Conservation (phyloP, 768 basidiomycete species). For the Cubamyces lactineus region DNA sequence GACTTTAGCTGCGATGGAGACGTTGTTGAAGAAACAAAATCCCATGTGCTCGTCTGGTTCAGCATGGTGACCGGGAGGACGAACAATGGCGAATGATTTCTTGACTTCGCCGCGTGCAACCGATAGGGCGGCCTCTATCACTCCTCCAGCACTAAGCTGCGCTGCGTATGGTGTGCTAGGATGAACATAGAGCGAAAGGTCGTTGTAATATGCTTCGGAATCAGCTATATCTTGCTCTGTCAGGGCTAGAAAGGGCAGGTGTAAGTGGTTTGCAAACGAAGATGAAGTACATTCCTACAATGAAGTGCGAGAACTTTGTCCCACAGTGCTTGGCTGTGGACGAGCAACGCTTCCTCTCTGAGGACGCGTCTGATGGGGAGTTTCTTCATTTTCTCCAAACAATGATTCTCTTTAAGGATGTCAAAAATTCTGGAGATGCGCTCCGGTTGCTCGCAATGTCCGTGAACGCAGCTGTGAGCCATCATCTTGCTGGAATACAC, state of each 20-base stretch:
- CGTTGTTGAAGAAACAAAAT: conserved; percentile 99
- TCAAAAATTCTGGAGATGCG: conserved; percentile 81
- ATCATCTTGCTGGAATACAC: conserved; percentile 90
- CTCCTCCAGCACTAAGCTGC: conserved; percentile 89
- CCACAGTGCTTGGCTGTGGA: conserved; percentile 93
- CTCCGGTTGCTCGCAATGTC: conserved; percentile 77
- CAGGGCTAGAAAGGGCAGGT: conserved; percentile 54
- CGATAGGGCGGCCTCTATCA: conserved; percentile 85
- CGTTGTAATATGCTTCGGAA: conserved; percentile 84
- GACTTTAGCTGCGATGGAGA: conserved; percentile 87
- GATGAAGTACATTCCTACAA: conserved; percentile 51
- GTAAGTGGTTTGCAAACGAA: conserved; percentile 5
- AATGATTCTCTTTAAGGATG: conserved; percentile 58
- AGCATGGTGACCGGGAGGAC: conserved; percentile 97
- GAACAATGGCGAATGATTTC: conserved; percentile 92
- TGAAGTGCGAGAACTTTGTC: conserved; percentile 82
- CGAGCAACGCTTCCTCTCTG: conserved; percentile 80
- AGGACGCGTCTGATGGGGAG: conserved; percentile 75
- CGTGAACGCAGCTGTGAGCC: conserved; percentile 69
- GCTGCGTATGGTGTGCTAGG: conserved; percentile 83
- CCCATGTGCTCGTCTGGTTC: conserved; percentile 99
- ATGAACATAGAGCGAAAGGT: conserved; percentile 91
- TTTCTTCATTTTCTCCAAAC: conserved; percentile 73
- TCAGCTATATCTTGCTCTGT: conserved; percentile 72
- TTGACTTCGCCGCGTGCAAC: conserved; percentile 81